phyloP scores from a whole-genome alignment of 371 early-diverging fungal genomes.

The Gilbertella persicaria region DNA sequence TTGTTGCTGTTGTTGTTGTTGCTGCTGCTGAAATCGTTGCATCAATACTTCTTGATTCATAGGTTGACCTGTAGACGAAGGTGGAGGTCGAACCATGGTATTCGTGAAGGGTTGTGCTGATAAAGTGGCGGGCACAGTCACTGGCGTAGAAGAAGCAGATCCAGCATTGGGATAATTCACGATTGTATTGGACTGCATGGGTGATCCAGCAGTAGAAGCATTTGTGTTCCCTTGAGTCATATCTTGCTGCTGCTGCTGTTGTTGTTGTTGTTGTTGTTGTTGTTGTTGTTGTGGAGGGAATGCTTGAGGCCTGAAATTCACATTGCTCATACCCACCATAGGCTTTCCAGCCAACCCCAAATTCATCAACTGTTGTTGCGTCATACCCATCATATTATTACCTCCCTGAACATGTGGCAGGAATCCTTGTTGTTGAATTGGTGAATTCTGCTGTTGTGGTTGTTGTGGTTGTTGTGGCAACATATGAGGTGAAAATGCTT shows the following conservation, averaged over 20 bases:
- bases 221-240: neutral
- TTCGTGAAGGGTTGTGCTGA: conserved; percentile 7
- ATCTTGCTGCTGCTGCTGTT: neutral
- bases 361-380: conserved; percentile 9
- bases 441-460: neutral
- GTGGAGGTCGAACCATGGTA: conserved; percentile 8
- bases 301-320: conserved; percentile 5
- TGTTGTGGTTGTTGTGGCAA: neutral
- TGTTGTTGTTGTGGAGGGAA: neutral
- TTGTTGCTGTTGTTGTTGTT: conserved; percentile 29
- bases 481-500: conserved; percentile 10
- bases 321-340: neutral
- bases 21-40: conserved; percentile 25
- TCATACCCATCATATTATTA: conserved; percentile 3
- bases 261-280: neutral
- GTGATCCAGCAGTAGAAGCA: neutral
- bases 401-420: neutral
- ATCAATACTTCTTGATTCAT: conserved; percentile 26
- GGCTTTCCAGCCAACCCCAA: neutral
- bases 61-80: neutral
- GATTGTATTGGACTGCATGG: conserved; percentile 17
- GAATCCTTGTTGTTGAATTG: conserved; percentile 3
- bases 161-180: conserved; percentile 6
- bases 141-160: conserved; percentile 12
- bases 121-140: conserved; percentile 8